phyloP scores from a whole-genome alignment of 106 monocot species.

The Allium fistulosum region DNA sequence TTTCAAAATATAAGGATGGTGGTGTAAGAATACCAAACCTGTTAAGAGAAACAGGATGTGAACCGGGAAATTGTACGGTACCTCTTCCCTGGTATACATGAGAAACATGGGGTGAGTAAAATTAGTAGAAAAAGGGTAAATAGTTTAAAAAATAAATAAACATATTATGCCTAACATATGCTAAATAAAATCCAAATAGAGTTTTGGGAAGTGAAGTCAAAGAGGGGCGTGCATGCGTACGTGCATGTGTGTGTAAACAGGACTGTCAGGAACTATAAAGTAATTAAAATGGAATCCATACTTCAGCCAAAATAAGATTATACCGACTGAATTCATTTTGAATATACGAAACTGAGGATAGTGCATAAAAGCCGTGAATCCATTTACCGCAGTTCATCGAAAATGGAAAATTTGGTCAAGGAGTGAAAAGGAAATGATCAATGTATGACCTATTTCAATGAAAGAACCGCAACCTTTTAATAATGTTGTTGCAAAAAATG shows the following conservation, averaged over 20 bases:
- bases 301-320: no score
- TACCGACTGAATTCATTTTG: no score
- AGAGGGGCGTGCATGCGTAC: no score
- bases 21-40: constrained; percentile 15
- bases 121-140: not conserved
- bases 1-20: not conserved
- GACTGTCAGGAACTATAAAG: not conserved
- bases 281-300: no score
- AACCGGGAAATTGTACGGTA: constrained; percentile 62
- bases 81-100: constrained; percentile 27
- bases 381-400: no score
- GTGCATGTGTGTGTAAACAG: not conserved
- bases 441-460: no score
- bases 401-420: no score
- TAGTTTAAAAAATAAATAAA: not conserved
- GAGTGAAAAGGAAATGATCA: no score
- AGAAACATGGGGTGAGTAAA: not conserved
- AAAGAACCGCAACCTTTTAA: no score
- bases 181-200: not conserved
- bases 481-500: no score
- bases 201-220: not conserved
- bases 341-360: no score
- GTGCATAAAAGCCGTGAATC: no score
- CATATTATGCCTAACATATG: not conserved
- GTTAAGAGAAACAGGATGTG: constrained; percentile 75